Evolutionary conservation across 2,329 filamentous ascomycete genomes (phyloP).

Genomic region (Volutella citrinella): DNA sequence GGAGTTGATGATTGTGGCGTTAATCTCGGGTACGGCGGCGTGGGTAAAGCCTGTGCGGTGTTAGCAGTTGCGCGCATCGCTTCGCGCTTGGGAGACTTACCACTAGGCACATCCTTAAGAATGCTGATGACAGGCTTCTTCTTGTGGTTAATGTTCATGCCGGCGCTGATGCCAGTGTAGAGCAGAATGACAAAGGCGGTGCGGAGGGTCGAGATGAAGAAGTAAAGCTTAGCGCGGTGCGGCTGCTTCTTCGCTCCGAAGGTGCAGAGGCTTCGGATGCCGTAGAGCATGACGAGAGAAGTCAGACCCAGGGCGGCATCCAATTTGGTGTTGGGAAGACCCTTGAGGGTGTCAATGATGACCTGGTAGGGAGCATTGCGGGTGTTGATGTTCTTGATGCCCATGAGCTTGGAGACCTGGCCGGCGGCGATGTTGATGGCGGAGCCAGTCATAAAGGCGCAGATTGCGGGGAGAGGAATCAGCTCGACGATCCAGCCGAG

Average conservation of each 20-base stretch:
- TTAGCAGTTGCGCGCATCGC: too few relatives aligned
- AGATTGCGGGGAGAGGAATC: constrained; percentile 50
- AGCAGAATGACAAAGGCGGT: constrained; percentile 79
- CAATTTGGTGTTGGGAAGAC: constrained; percentile 48
- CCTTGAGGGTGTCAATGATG: constrained; percentile 50
- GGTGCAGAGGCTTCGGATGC: constrained; percentile 61
- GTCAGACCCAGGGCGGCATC: constrained; percentile 74
- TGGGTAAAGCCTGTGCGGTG: constrained; percentile 61
- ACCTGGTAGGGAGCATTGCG: constrained; percentile 46
- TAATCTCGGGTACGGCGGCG: constrained; percentile 63
- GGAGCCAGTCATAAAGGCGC: constrained; percentile 54
- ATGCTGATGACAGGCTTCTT: constrained; percentile 60
- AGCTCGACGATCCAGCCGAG: constrained; percentile 54
- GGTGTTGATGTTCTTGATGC: constrained; percentile 48
- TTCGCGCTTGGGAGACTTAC: too few relatives aligned
- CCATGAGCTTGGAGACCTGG: constrained; percentile 49
- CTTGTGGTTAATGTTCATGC: constrained; percentile 60
- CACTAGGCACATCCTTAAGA: constrained; percentile 67
- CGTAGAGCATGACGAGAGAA: constrained; percentile 65
- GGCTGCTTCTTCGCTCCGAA: constrained; percentile 66
- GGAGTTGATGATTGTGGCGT: constrained; percentile 55
- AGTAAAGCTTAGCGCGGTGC: constrained; percentile 65
- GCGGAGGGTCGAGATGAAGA: constrained; percentile 74
- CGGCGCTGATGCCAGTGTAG: constrained; percentile 74
- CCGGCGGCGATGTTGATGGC: constrained; percentile 48